Evolutionary conservation across 192 early-diverging fungal species (phyloP).

Genomic region (Backusella mclennaniae): DNA sequence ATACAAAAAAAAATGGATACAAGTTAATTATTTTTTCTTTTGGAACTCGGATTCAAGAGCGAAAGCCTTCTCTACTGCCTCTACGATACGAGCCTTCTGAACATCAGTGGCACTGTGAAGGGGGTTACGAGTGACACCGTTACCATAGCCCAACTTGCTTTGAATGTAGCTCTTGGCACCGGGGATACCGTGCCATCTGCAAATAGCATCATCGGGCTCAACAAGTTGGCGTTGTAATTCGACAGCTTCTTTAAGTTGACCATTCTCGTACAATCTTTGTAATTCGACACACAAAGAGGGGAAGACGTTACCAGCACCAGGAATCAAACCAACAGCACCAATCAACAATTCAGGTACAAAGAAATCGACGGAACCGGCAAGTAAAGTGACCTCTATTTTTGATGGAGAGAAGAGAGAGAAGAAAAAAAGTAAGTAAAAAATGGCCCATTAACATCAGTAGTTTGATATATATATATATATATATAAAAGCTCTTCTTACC

Average conservation of each 20-base stretch:
- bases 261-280: constrained; percentile 23
- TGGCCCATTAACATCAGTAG: not conserved
- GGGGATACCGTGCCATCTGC: constrained; percentile 35
- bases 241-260: constrained; percentile 28
- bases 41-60: not conserved
- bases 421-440: not conserved
- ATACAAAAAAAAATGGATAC: not conserved
- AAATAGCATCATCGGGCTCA: constrained; percentile 32
- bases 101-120: not conserved
- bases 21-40: not conserved
- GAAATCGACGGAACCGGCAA: constrained; percentile 40
- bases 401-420: not conserved
- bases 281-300: constrained; percentile 27
- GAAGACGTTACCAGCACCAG: constrained; percentile 30
- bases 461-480: not conserved
- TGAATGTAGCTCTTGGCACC: constrained; percentile 36
- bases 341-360: constrained; percentile 33
- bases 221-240: constrained; percentile 32
- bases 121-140: constrained; percentile 2
- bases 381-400: constrained; percentile 28
- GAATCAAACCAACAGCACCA: constrained; percentile 32
- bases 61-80: not conserved
- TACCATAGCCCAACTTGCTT: constrained; percentile 25
- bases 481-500: constrained; percentile 1
- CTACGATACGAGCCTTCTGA: not conserved